phyloP scores from a whole-genome alignment of 495 filamentous ascomycete species.

The Xylaria telfairii region DNA sequence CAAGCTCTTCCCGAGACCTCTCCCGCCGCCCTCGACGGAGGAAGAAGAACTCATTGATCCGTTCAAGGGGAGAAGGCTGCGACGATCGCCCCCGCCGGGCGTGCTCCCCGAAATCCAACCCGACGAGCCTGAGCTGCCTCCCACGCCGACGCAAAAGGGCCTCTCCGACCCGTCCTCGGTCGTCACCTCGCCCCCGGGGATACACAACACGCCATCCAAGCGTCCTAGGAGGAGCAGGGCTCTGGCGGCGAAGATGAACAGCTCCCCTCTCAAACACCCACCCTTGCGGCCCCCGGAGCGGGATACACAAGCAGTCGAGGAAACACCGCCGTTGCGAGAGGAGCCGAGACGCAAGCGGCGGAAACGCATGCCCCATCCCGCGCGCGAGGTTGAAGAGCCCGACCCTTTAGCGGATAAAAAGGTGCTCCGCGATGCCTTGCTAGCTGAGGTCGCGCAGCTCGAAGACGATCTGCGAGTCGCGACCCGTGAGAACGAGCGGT shows the following conservation, averaged over 20 bases:
- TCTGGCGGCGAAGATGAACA: constrained; percentile 47
- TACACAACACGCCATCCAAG: constrained; percentile 59
- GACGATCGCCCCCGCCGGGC: constrained; percentile 44
- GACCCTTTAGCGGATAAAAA: constrained; percentile 51
- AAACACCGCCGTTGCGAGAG: constrained; percentile 26
- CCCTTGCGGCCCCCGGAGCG: constrained; percentile 36
- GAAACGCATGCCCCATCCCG: constrained; percentile 34
- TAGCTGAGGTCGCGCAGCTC: constrained; percentile 45
- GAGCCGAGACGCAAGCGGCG: constrained; percentile 32
- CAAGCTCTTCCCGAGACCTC: constrained; percentile 44
- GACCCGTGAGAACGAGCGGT: constrained; percentile 47
- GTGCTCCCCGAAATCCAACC: constrained; percentile 41
- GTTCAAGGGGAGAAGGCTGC: constrained; percentile 44
- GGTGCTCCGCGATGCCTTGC: constrained; percentile 43
- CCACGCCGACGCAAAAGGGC: constrained; percentile 68
- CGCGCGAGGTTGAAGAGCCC: constrained; percentile 43
- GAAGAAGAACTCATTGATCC: constrained; percentile 54
- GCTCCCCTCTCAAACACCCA: constrained; percentile 55
- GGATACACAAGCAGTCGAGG: not conserved
- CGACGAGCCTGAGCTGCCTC: constrained; percentile 71
- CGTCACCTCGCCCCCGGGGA: constrained; percentile 58
- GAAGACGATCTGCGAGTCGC: constrained; percentile 45
- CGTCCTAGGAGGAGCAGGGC: constrained; percentile 47
- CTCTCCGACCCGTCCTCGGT: constrained; percentile 58
- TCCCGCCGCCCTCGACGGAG: constrained; percentile 49